phyloP scores from a whole-genome alignment of 2,329 filamentous ascomycete genomes.

The Rutstroemia sp. region DNA sequence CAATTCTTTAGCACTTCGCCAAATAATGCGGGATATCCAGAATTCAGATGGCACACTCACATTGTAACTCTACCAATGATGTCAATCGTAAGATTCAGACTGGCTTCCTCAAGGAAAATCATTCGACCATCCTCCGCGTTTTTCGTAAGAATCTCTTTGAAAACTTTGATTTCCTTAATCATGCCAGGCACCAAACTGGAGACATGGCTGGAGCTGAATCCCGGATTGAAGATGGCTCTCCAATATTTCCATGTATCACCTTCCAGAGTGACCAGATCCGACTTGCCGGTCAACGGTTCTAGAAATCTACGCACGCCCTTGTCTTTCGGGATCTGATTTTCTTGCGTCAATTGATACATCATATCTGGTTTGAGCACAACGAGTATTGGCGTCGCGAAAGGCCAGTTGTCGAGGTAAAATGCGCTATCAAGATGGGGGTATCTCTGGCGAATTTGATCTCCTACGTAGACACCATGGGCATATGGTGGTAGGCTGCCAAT shows the following conservation, averaged over 20 bases:
- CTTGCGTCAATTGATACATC: conserved; percentile 5
- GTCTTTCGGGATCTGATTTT: conserved; percentile 3
- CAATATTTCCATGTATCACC: conserved; percentile 10
- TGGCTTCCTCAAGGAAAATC: neutral
- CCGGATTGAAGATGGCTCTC: conserved; percentile 13
- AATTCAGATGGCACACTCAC: neutral
- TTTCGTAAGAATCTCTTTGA: neutral
- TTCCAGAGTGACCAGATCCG: conserved; percentile 4
- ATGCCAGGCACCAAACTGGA: conserved; percentile 9
- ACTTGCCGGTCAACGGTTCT: neutral
- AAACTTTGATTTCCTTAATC: conserved; percentile 10
- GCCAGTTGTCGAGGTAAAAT: conserved; percentile 11
- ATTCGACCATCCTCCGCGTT: neutral
- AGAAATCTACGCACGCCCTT: conserved; percentile 1
- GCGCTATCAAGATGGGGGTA: conserved; percentile 1
- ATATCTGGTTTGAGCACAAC: conserved; percentile 10
- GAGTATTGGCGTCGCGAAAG: conserved; percentile 5
- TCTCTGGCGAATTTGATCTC: neutral
- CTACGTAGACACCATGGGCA: neutral
- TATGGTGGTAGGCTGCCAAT: neutral
- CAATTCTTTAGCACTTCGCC: neutral
- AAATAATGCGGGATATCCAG: too few species aligned
- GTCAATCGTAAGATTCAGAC: neutral
- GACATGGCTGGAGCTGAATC: conserved; percentile 11
- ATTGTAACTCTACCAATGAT: conserved; percentile 1